phyloP scores from a whole-genome alignment of 192 early-diverging fungal species.

The Linnemannia zychae region DNA sequence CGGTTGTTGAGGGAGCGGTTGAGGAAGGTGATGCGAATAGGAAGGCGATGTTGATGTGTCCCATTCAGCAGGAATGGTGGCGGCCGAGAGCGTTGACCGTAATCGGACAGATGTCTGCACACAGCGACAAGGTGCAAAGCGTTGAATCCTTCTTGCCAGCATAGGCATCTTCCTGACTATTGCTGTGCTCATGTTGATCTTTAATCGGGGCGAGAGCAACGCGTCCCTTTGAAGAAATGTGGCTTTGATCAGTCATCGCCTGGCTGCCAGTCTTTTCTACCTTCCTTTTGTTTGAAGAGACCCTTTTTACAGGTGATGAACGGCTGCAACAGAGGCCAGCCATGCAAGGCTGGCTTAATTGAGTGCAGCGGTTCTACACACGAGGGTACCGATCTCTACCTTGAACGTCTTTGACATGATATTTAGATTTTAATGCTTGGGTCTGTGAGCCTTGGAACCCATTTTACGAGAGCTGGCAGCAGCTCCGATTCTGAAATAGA shows the following conservation, averaged over 20 bases:
- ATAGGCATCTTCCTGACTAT: neutral
- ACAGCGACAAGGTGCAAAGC: neutral
- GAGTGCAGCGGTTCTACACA: neutral
- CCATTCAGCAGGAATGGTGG: conserved; percentile 3
- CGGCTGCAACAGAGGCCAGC: neutral
- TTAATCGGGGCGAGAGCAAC: neutral
- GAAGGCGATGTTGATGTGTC: neutral
- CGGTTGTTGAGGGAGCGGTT: neutral
- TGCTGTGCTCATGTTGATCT: conserved; percentile 8
- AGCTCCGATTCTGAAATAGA: neutral
- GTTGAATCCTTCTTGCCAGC: neutral
- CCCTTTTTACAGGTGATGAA: neutral
- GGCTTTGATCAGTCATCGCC: conserved; percentile 4
- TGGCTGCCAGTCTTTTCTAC: neutral
- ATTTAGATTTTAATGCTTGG: neutral
- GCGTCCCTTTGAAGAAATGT: neutral
- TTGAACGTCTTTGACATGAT: neutral
- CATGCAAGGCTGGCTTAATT: neutral
- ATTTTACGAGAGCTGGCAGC: neutral
- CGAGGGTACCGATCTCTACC: neutral
- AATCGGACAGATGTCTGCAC: neutral
- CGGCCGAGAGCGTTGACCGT: neutral
- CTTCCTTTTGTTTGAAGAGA: too few species aligned
- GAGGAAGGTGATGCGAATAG: neutral
- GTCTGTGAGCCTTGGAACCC: neutral